Evolutionary conservation across 306 rosid species (phyloP).

Genomic region (Rubus parviflorus): DNA sequence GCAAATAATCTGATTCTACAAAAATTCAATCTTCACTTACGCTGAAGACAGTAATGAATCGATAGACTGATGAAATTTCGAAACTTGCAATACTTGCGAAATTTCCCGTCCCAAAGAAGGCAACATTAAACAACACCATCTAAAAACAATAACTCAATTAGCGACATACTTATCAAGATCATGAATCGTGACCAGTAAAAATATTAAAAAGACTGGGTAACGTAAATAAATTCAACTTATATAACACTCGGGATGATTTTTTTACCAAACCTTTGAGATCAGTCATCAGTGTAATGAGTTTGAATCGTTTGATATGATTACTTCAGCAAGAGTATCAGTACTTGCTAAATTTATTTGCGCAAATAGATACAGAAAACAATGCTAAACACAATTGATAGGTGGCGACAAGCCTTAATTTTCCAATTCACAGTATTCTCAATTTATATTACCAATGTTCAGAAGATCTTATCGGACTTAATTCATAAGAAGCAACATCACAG

Average conservation of each 20-base stretch:
- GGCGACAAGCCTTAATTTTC: background rate
- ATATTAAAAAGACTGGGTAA: background rate
- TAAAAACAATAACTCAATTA: constrained; percentile 30
- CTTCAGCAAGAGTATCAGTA: background rate
- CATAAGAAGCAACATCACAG: background rate
- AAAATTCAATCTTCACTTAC: constrained; percentile 54
- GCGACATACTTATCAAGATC: constrained; percentile 21
- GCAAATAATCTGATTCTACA: background rate
- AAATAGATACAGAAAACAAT: background rate
- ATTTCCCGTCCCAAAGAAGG: constrained; percentile 92
- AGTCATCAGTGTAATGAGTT: background rate
- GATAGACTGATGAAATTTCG: constrained; percentile 90
- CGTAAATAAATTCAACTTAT: too few relatives aligned
- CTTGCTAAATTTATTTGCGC: background rate
- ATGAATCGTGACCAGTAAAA: constrained; percentile 19
- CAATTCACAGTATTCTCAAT: background rate
- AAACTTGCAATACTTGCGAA: constrained; percentile 94
- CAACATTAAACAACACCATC: constrained; percentile 81
- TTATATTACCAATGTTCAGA: background rate
- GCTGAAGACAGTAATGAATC: constrained; percentile 82
- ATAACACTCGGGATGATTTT: background rate
- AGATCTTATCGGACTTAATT: background rate
- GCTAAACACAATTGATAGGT: background rate
- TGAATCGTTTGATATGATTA: background rate
- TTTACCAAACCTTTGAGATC: background rate